Evolutionary conservation across 176 grass and related monocot species (phyloP).

Genomic region (Tillandsia leiboldiana): DNA sequence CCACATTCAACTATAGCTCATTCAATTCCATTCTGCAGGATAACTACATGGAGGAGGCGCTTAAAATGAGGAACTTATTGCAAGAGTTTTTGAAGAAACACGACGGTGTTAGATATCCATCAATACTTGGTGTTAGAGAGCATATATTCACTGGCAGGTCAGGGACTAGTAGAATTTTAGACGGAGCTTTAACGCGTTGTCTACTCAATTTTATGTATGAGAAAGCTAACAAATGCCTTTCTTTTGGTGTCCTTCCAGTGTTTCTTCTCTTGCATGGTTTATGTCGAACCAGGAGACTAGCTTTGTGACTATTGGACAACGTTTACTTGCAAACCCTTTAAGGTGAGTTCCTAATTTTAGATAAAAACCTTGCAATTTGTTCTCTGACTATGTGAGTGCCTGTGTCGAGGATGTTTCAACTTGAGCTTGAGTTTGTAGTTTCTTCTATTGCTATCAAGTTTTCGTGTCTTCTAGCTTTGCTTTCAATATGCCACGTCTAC

Average conservation of each 20-base stretch:
- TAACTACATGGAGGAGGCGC: conserved; percentile 94
- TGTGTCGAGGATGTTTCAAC: background rate
- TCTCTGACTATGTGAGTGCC: too few species aligned
- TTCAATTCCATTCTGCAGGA: conserved; percentile 44
- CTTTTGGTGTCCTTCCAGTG: conserved; percentile 44
- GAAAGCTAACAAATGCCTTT: background rate
- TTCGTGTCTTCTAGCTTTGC: too few species aligned
- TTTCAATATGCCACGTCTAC: too few species aligned
- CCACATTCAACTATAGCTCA: conserved; percentile 16
- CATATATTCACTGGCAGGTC: conserved; percentile 97
- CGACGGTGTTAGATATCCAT: conserved; percentile 53
- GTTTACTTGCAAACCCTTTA: conserved; percentile 74
- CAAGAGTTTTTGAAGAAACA: conserved; percentile 76
- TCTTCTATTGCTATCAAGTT: background rate
- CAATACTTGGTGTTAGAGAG: conserved; percentile 93
- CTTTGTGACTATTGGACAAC: conserved; percentile 95
- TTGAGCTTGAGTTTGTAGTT: conserved; percentile 18
- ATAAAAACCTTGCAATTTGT: background rate
- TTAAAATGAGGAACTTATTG: conserved; percentile 97
- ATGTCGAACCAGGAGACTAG: conserved; percentile 98
- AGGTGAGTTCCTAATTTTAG: conserved; percentile 42
- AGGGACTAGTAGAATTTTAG: conserved; percentile 17
- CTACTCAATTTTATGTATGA: background rate
- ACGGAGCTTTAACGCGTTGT: background rate
- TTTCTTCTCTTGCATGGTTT: conserved; percentile 98